Base-by-base conservation (phyloP, 1,284 basidiomycete species). In the Ustilago shanxiensis region DNA sequence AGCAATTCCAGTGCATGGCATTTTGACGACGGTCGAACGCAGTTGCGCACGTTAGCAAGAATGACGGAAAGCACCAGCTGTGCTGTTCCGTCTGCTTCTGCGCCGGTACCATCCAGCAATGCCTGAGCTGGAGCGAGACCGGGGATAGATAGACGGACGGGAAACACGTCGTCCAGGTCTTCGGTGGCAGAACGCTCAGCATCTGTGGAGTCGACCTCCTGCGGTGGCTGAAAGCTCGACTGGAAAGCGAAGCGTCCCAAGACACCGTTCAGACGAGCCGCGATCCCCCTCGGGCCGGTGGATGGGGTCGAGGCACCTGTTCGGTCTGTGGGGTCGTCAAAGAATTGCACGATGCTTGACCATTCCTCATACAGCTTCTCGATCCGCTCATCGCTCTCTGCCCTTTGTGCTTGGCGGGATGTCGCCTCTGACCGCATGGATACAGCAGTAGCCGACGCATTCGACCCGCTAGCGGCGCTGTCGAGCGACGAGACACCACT, bases 11-110 rank as follows among this genome's bases (percentile, higher is more conserved):
- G 87, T 0, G 93, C 93, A 41, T 91, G 92, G 29, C 94, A 87
- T 85, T 95, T 94, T 8, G 94, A 94, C 35, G 92, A 93, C 0
- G 97, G 94, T 3, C 95, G 89, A 14, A 90, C 88, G 82, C 94
- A 96, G 81, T 95, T 96, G 44, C 97, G 91, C 33, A 98, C 90
- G 79, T 97, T 96, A 20, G 95, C 91, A 22, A 94, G 93, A 39
- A 98, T 89, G 8, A 98, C 89, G 0, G 94, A 92, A 18, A 95
- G 89, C 14, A 95, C 89, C 52, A 95, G 89, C 44, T 95, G 87
- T 0, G 93, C 92, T 0, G 93, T 91, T 0, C 93, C 92, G 82
- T 95, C 94, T 92, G 57, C 24, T 6, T 55, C 44, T 7, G 60
- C 55, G 1, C 63, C 61, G 10, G 45, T 53, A 2, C 44, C 67